These are phyloP conservation scores for Lachancea waltii DNA, from an alignment of 805 yeast species.

Conservation along the genomic window DNA sequence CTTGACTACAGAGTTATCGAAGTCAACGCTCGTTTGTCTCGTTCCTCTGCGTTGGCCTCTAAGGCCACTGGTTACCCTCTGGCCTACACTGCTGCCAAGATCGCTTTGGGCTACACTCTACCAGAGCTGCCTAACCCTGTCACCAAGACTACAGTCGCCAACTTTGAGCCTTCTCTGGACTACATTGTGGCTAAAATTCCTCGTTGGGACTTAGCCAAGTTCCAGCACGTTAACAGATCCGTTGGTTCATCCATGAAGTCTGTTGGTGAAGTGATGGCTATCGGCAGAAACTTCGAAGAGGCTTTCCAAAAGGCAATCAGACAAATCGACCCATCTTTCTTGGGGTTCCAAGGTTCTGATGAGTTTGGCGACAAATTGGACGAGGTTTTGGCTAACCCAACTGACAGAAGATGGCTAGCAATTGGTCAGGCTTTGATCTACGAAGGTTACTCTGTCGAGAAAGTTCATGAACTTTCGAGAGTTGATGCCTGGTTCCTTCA, in stretches of 20 bases:
- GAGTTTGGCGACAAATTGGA: slow-evolving; percentile 70
- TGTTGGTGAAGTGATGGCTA: slow-evolving; percentile 99
- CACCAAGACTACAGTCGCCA: slow-evolving; percentile 91
- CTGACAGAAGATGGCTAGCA: slow-evolving; percentile 96
- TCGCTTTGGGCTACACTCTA: slow-evolving; percentile 88
- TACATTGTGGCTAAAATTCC: slow-evolving; percentile 97
- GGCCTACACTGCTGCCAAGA: slow-evolving; percentile 97
- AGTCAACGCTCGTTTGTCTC: slow-evolving; percentile 93
- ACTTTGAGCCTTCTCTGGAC: slow-evolving; percentile 95
- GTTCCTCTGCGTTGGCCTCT: slow-evolving; percentile 96
- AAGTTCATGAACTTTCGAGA: slow-evolving; percentile 84
- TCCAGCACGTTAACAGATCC: slow-evolving; percentile 89
- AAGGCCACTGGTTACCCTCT: slow-evolving; percentile 98
- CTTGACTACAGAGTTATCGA: slow-evolving; percentile 94
- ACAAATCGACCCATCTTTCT: slow-evolving; percentile 84
- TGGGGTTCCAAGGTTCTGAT: slow-evolving; percentile 86
- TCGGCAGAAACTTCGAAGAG: slow-evolving; percentile 96
- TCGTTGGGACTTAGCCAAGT: slow-evolving; percentile 95
- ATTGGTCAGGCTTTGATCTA: slow-evolving; percentile 95
- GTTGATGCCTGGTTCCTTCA: slow-evolving; percentile 94
- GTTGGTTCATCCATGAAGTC: slow-evolving; percentile 97
- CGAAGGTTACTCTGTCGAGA: slow-evolving; percentile 85
- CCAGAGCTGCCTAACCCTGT: slow-evolving; percentile 96
- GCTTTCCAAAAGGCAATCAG: slow-evolving; percentile 96
- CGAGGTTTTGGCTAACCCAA: slow-evolving; percentile 71